phyloP scores from a whole-genome alignment of 345 rosid genomes.

The thale cress (Arabidopsis thaliana) region DNA sequence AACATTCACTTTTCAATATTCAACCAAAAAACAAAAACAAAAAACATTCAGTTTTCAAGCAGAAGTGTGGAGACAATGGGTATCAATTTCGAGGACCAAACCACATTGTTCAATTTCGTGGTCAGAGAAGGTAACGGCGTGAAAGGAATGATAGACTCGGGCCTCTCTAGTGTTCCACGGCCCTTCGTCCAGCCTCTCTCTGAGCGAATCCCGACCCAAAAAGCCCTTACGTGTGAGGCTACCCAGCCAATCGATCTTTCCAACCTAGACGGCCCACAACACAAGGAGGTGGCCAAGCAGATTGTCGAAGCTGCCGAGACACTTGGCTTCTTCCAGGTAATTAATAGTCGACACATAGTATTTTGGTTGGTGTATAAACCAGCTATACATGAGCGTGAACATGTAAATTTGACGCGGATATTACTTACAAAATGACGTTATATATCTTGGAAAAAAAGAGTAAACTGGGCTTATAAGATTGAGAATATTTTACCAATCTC shows the following conservation, averaged over 20 bases:
- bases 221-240: slow-evolving; percentile 18
- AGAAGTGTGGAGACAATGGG: slow-evolving; percentile 25
- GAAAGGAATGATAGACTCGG: slow-evolving; percentile 61
- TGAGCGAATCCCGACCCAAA: slow-evolving; percentile 54
- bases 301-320: slow-evolving; percentile 57
- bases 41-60: slow-evolving; percentile 2
- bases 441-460: background rate
- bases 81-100: slow-evolving; percentile 40
- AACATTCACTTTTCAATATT: slow-evolving; percentile 10
- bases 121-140: slow-evolving; percentile 61
- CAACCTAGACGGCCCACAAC: slow-evolving; percentile 50
- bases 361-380: background rate
- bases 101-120: slow-evolving; percentile 54
- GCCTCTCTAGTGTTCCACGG: slow-evolving; percentile 52
- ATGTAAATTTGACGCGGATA: background rate
- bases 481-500: background rate
- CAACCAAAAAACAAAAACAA: background rate
- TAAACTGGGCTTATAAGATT: background rate
- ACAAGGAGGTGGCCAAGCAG: slow-evolving; percentile 45
- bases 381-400: background rate
- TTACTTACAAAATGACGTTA: background rate
- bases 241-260: slow-evolving; percentile 55
- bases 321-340: slow-evolving; percentile 57
- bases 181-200: slow-evolving; percentile 47
- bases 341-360: slow-evolving; percentile 9